A percentile compares a stretch with the other conserved stretches of the same genome.
These are phyloP conservation scores for Stentor roeselii DNA, from an alignment of 73 alveolate genomes.

Conservation along the genomic window DNA sequence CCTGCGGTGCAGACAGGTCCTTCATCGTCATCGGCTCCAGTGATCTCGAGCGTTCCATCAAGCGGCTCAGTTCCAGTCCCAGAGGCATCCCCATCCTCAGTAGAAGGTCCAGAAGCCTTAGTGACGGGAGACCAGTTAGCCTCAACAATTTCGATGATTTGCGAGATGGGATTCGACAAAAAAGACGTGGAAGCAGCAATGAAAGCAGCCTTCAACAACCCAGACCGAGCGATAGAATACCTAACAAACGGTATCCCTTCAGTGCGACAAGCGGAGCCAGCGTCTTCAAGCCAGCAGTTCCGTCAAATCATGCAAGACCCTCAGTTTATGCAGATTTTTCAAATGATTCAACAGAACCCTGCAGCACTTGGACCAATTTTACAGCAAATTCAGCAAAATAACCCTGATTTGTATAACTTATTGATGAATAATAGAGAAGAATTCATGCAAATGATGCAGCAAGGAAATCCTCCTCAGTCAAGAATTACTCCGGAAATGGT, in stretches of 20 bases:
- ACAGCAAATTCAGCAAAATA: slow-evolving; percentile 46
- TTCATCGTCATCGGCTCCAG: background rate
- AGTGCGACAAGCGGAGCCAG: slow-evolving; percentile 13
- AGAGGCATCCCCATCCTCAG: background rate
- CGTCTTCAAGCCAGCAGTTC: slow-evolving; percentile 13
- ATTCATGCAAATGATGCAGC: slow-evolving; percentile 51
- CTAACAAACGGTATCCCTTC: slow-evolving; percentile 58
- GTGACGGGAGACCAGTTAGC: slow-evolving; percentile 46
- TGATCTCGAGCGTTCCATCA: background rate
- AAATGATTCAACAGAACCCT: slow-evolving; percentile 58
- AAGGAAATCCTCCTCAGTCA: slow-evolving; percentile 54
- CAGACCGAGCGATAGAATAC: slow-evolving; percentile 70
- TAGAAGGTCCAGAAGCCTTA: slow-evolving; percentile 29
- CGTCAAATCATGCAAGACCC: slow-evolving; percentile 54
- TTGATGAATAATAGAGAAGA: slow-evolving; percentile 45
- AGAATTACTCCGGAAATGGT: slow-evolving; percentile 40
- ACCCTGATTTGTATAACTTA: slow-evolving; percentile 56
- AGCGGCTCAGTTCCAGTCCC: background rate
- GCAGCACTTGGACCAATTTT: slow-evolving; percentile 47
- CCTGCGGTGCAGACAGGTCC: background rate
- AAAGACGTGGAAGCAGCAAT: slow-evolving; percentile 53
- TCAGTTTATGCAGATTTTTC: slow-evolving; percentile 40
- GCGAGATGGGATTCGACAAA: slow-evolving; percentile 51
- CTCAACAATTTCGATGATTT: slow-evolving; percentile 38
- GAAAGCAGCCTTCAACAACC: slow-evolving; percentile 67